phyloP scores from a whole-genome alignment of 116 monocot genomes.

The Trichopus zeylanicus region DNA sequence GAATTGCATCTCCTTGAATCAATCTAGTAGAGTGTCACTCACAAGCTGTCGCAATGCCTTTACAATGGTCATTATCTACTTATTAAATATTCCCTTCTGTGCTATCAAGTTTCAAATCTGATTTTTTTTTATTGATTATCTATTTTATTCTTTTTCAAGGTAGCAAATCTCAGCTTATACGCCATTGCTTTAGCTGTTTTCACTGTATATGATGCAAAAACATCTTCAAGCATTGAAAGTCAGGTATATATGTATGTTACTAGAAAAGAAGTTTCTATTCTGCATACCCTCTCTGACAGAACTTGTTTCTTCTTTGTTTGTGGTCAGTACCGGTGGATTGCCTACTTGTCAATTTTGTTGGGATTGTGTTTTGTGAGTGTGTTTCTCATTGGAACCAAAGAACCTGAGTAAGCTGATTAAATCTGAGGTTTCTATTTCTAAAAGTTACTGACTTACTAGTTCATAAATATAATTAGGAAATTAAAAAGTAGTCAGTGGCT shows the following conservation, averaged over 20 bases:
- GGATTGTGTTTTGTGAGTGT: slow-evolving; percentile 72
- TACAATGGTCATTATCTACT: slow-evolving; percentile 58
- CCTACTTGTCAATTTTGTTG: slow-evolving; percentile 80
- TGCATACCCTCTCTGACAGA: neutral
- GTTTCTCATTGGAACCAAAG: slow-evolving; percentile 81
- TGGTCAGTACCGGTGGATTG: slow-evolving; percentile 86
- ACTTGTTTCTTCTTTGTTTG: slow-evolving; percentile 5
- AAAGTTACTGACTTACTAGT: too few relatives aligned
- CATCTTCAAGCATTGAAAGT: slow-evolving; percentile 36
- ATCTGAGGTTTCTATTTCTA: too few relatives aligned
- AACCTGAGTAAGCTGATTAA: slow-evolving; percentile 77
- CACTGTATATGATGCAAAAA: slow-evolving; percentile 34
- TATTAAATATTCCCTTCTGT: neutral
- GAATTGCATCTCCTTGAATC: slow-evolving; percentile 75
- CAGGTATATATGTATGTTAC: slow-evolving; percentile 43
- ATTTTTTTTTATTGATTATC: too few relatives aligned
- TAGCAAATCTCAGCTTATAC: slow-evolving; percentile 88
- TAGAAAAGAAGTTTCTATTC: slow-evolving; percentile 1
- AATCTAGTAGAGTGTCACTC: slow-evolving; percentile 78
- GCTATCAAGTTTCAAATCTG: neutral
- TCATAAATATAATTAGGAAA: too few relatives aligned
- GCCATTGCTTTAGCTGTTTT: slow-evolving; percentile 77
- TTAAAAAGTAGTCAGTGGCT: neutral
- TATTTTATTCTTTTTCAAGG: slow-evolving; percentile 30
- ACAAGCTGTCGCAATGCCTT: slow-evolving; percentile 97